These are phyloP conservation scores for Solanum chilense DNA, from an alignment of 257 asterid species.

Conservation along the genomic window DNA sequence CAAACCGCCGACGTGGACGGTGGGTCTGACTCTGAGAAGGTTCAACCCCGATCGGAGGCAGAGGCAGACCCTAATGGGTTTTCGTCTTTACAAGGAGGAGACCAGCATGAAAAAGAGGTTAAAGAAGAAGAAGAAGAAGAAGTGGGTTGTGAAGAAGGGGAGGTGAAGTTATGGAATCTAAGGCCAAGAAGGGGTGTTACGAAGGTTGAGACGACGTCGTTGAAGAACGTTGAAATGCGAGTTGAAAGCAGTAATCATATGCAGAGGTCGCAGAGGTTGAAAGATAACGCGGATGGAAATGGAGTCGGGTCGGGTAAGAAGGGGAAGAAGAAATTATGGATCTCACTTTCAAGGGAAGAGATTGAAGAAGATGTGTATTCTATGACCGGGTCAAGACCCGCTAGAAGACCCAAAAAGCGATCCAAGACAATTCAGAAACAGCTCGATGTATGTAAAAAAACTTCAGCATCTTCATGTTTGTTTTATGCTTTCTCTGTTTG, in stretches of 20 bases:
- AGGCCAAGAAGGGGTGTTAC: slow-evolving; percentile 47
- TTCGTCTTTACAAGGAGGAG: background rate
- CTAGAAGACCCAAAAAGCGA: slow-evolving; percentile 69
- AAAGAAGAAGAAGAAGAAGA: slow-evolving; percentile 1
- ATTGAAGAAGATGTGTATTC: slow-evolving; percentile 86
- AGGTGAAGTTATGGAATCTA: slow-evolving; percentile 51
- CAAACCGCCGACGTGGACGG: background rate
- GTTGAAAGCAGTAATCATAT: background rate
- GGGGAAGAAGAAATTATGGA: slow-evolving; percentile 61
- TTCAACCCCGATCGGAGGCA: background rate
- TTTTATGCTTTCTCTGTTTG: background rate
- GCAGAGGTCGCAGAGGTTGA: slow-evolving; percentile 17
- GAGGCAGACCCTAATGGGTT: background rate
- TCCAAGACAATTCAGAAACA: slow-evolving; percentile 64
- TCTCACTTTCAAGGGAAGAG: slow-evolving; percentile 76
- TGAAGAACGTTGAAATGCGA: background rate
- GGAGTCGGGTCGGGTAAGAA: slow-evolving; percentile 21
- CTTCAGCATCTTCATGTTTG: background rate
- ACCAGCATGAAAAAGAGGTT: background rate
- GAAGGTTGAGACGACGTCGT: slow-evolving; percentile 13
- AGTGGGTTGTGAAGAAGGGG: slow-evolving; percentile 36
- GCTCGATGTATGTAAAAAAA: slow-evolving; percentile 41
- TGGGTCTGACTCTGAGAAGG: background rate
- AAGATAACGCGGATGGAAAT: slow-evolving; percentile 13
- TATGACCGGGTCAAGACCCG: slow-evolving; percentile 67